Evolutionary conservation across 1,139 yeast species (phyloP), one percentile per base, ranked within the genome.

Genomic region (Kazachstania sp.): DNA sequence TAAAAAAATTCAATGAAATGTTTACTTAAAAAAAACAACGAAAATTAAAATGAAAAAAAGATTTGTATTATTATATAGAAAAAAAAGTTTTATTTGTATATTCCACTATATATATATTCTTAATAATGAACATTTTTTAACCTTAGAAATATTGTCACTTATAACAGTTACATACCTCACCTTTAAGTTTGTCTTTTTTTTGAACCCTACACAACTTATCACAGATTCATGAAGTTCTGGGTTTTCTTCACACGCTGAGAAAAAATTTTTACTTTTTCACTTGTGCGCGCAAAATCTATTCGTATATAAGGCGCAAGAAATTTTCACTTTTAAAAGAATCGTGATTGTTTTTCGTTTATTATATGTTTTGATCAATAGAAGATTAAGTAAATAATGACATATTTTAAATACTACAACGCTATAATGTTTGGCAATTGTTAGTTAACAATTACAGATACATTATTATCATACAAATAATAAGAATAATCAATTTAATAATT

Each of bases 41-140:
- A n/a, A n/a, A n/a, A n/a, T n/a, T n/a, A n/a, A n/a, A n/a, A n/a
- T n/a, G n/a, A 32, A 32, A 32, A 32, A 32, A 32, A 32, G 2
- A 32, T 32, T 15, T 32, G 36, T 32, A 32, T n/a, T 32, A 13
- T 13, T 32, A 32, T 15, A n/a, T 32, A 32, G 20, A 18, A 32
- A 32, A n/a, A 32, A n/a, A 32, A 32, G 36, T 32, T 23, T 32
- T 15, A 32, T 15, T 32, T 38, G 13, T 38, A 30, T 38, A 38
- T 26, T 13, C 20, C 29, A 18, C 41, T 38, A 38, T 38, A 38
- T 23, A 38, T 23, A 23, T 38, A 38, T 38, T 38, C 41, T 28
- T 38, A 28, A 30, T 38, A 26, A 38, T 26, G 41, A 38, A 38
- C 41, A 13, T 38, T 38, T 18, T 13, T 15, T 15, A 32, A 13